Evolutionary conservation across 495 filamentous ascomycete genomes (phyloP).

Genomic region (Penicillium maclennaniae): DNA sequence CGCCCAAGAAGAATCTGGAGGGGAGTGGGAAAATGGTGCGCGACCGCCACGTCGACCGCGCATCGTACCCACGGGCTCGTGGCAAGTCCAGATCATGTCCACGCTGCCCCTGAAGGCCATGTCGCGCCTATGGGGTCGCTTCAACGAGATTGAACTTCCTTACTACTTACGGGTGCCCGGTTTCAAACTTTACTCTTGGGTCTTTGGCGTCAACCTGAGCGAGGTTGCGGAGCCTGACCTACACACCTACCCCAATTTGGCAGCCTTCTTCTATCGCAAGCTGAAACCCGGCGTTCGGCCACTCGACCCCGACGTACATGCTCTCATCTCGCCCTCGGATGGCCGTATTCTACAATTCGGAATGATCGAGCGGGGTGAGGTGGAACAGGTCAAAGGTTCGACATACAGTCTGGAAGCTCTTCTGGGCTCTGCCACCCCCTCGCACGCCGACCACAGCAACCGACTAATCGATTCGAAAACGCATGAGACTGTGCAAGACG

Average conservation of each 20-base stretch:
- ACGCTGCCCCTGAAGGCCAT: conserved; percentile 92
- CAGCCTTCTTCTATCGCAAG: conserved; percentile 94
- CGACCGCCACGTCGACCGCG: conserved; percentile 61
- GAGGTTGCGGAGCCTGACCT: conserved; percentile 87
- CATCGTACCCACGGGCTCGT: conserved; percentile 82
- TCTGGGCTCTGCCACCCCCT: conserved; percentile 61
- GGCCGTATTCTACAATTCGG: conserved; percentile 90
- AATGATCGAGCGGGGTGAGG: conserved; percentile 82
- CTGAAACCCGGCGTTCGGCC: conserved; percentile 89
- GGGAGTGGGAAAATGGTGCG: conserved; percentile 40
- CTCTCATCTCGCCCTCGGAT: conserved; percentile 82
- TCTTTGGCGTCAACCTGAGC: conserved; percentile 89
- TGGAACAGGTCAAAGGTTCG: conserved; percentile 99
- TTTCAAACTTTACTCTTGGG: conserved; percentile 88
- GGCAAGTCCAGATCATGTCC: conserved; percentile 96
- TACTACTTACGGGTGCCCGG: conserved; percentile 87
- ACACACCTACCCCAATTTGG: conserved; percentile 84
- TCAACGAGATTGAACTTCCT: conserved; percentile 90
- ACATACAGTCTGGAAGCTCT: conserved; percentile 94
- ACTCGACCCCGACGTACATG: conserved; percentile 72
- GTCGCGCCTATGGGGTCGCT: conserved; percentile 87
- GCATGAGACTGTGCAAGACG: conserved; percentile 29
- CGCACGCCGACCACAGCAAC: conserved; percentile 37
- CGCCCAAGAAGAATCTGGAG: conserved; percentile 48
- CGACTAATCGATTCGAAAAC: conserved; percentile 32